phyloP scores from a whole-genome alignment of 352 stramenopile species.

The Phytophthora pisi region DNA sequence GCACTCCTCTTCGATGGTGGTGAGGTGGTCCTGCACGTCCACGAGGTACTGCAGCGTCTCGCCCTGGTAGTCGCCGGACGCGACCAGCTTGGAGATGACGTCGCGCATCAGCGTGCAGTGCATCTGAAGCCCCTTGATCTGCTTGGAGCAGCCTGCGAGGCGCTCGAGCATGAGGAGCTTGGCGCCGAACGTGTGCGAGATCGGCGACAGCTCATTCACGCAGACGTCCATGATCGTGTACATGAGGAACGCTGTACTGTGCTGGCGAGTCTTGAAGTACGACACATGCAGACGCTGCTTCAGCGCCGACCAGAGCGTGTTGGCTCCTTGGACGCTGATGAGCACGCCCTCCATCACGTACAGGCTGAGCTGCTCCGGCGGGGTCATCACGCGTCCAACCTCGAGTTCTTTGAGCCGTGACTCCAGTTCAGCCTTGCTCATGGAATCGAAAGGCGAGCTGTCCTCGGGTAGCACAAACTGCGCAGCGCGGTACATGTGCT shows the following conservation, averaged over 20 bases:
- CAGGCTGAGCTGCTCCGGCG: conserved; percentile 67
- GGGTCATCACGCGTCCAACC: conserved; percentile 61
- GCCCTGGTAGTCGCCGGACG: conserved; percentile 67
- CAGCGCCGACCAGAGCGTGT: conserved; percentile 48
- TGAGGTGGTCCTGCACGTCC: conserved; percentile 85
- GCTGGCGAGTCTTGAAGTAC: conserved; percentile 80
- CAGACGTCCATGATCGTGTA: conserved; percentile 79
- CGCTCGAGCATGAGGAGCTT: conserved; percentile 73
- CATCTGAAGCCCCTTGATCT: conserved; percentile 38
- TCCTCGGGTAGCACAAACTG: conserved; percentile 52
- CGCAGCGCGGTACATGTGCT: conserved; percentile 65
- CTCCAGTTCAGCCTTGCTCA: conserved; percentile 55
- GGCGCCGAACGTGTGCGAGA: conserved; percentile 67
- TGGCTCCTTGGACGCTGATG: conserved; percentile 63
- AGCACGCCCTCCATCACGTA: conserved; percentile 69
- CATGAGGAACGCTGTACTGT: conserved; percentile 67
- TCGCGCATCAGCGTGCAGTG: conserved; percentile 73
- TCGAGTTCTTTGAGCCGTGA: conserved; percentile 54
- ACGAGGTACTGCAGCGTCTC: conserved; percentile 78
- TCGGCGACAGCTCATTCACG: conserved; percentile 73
- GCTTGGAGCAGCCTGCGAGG: conserved; percentile 50
- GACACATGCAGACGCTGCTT: conserved; percentile 64
- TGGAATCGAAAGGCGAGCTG: conserved; percentile 53
- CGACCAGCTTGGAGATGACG: conserved; percentile 63
- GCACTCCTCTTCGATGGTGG: conserved; percentile 76